A percentile compares a stretch with the other conserved stretches of the same genome.
Conservation (phyloP, 495 filamentous ascomycete species). For the Penicillium antarcticum region DNA sequence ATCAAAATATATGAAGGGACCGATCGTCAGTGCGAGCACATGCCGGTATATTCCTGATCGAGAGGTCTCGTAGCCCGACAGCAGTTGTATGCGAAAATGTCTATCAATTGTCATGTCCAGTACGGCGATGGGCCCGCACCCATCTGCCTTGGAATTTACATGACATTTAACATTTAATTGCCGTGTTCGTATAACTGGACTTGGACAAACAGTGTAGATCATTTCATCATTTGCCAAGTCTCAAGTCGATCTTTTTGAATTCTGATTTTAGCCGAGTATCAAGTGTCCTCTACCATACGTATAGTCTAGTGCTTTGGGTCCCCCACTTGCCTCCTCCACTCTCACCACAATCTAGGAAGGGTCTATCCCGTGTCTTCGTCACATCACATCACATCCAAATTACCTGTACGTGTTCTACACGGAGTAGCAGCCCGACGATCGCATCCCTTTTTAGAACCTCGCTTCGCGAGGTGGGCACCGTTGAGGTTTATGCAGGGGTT, state of each 20-base stretch:
- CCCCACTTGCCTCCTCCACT: too few relatives aligned
- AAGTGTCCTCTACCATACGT: too few relatives aligned
- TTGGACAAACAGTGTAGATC: neutral
- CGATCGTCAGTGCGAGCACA: constrained; percentile 2
- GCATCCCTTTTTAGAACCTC: neutral
- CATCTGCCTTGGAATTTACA: neutral
- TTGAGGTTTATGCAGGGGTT: constrained; percentile 9
- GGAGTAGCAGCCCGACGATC: constrained; percentile 17
- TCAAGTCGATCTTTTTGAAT: too few relatives aligned
- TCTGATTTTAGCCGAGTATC: too few relatives aligned
- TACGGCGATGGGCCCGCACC: constrained; percentile 3
- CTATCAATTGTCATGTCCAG: constrained; percentile 6
- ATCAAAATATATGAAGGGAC: neutral
- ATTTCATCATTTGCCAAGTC: neutral
- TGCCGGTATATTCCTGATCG: neutral
- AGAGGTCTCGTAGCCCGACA: neutral
- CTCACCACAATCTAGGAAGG: too few relatives aligned
- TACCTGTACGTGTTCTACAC: too few relatives aligned
- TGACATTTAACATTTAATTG: neutral
- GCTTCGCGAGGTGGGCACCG: constrained; percentile 2
- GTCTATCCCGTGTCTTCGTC: too few relatives aligned
- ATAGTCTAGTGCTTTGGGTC: too few relatives aligned
- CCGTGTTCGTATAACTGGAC: too few relatives aligned
- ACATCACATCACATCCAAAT: too few relatives aligned
- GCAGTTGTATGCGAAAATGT: neutral